Base-by-base conservation (phyloP, 2,329 filamentous ascomycete genomes). In the Tolypocladium inflatum region DNA sequence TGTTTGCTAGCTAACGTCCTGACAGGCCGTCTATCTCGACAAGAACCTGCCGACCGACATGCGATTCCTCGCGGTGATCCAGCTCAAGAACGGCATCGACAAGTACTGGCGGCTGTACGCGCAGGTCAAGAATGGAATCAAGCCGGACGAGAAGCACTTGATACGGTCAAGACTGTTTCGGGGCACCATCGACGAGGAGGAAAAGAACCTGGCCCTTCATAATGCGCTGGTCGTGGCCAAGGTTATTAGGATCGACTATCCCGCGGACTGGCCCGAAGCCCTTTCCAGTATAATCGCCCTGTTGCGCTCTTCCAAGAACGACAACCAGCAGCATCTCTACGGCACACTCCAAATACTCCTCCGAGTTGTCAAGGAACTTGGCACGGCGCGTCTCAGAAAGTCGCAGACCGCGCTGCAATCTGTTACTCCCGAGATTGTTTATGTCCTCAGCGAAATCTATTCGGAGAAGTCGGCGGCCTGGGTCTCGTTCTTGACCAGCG, bases 41-140 rank as follows among this genome's bases (percentile, higher is more conserved):
- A 85, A 85, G 61, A 84, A 85, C 2, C 77, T 95, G 1, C 89
- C 90, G 1, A 74, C 84, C 59, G 87, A 95, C 66, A 83, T 93
- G 56, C 89, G 94, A 61, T 91, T 96, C 67, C 85, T 97, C 13
- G 89, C 93, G 57, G 85, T 97, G 59, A 96, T 97, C 64, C 90
- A 96, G 70, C 80, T 99, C 57, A 97, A 97, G 71, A 97, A 97
- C 71, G 94, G 92, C 57, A 92, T 97, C 72, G 93, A 97, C 70
- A 91, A 88, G 70, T 91, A 91, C 73, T 99, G 94, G 94, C 83
- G 94, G 17, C 64, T 74, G n/a, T 68, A 90, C 80, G 69, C 75
- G 39, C 64, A 73, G 58, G 55, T 70, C 35, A 79, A 77, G 69
- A 89, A 89, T 39, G 85, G 90, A 55, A 82, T 88, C 58, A 85